Conservation (phyloP, 768 basidiomycete species). For the Lepiota venenata region DNA sequence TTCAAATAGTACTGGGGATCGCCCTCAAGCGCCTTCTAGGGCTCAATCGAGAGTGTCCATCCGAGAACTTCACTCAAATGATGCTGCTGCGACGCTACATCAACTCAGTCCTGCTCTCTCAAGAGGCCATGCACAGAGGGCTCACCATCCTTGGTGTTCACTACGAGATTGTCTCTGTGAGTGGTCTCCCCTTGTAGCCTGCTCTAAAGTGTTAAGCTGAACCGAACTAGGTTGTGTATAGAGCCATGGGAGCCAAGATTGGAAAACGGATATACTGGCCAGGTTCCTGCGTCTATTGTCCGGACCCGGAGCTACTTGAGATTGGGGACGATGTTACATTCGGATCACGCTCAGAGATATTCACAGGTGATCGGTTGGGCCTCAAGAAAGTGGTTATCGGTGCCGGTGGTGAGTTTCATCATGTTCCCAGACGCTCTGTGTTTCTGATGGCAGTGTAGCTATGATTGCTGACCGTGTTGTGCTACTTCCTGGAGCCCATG, state of each 20-base stretch:
- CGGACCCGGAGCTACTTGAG: conserved; percentile 44
- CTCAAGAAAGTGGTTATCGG: conserved; percentile 35
- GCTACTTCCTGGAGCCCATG: conserved; percentile 37
- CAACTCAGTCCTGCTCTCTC: conserved; percentile 33
- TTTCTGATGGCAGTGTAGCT: conserved; percentile 21
- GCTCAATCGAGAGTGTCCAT: conserved; percentile 27
- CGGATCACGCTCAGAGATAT: conserved; percentile 41
- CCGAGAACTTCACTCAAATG: conserved; percentile 26
- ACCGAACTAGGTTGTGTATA: conserved; percentile 29
- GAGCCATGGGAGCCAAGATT: conserved; percentile 50
- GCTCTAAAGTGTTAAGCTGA: background rate
- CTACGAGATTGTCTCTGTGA: conserved; percentile 42
- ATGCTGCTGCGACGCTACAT: conserved; percentile 34
- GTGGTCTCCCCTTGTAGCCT: conserved; percentile 5
- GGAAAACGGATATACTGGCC: conserved; percentile 48
- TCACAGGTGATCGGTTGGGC: conserved; percentile 41
- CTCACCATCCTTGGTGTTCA: conserved; percentile 44
- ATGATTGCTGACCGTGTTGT: conserved; percentile 51
- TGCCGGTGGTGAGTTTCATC: conserved; percentile 29
- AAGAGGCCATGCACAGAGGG: conserved; percentile 28
- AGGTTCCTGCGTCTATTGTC: conserved; percentile 40
- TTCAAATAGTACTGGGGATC: conserved; percentile 36
- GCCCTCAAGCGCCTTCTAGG: conserved; percentile 39
- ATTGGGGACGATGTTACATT: conserved; percentile 49
- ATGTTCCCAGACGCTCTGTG: background rate